Evolutionary conservation across 139 green algal species (phyloP), one percentile per base, ranked within the genome.

Genomic region (Chlorella sp.): DNA sequence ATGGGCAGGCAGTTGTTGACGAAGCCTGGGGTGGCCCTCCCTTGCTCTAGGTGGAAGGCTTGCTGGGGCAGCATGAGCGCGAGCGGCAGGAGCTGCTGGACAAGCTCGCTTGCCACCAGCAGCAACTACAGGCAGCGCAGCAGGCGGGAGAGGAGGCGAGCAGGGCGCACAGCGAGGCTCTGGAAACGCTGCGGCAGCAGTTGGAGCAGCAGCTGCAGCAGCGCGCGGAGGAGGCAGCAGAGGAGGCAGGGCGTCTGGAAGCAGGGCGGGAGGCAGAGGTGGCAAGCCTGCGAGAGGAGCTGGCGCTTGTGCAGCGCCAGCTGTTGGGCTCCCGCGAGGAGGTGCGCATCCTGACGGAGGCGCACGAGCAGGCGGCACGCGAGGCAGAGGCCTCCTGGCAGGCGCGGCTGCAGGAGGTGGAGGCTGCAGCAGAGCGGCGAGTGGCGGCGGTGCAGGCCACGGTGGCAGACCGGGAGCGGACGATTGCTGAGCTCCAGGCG

Each of bases 331-430:
- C 70, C 29, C 61, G 71, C 21, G 61, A 50, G 51, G 55, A 82
- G 27, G 42, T 27, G 5, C 70, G 43, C 21, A 66, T 67, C 31
- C 79, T 84, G 36, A 71, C 33, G 42, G 38, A 72, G 41, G 58
- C 82, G 75, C 45, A 79, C n/a, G 75, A 81, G 66, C 66, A 76
- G 66, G 55, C 61, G 69, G 25, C 41, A 15, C n/a, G n/a, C n/a
- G n/a, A n/a, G n/a, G n/a, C n/a, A n/a, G n/a, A n/a, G 19, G 29
- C 36, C 35, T n/a, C 62, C 25, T 9, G 15, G 62, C 35, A 51
- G 62, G 36, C 35, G 19, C 12, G 21, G 53, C 36, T 71, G 43
- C 42, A 56, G 36, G 38, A 61, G 25, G 65, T 41, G 43, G n/a
- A 67, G 31, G 55, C 36, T 11, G 61, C 60, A 1, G 65, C 48